Base-by-base conservation (phyloP, 2,329 filamentous ascomycete genomes). In the Trichoderma sp. region DNA sequence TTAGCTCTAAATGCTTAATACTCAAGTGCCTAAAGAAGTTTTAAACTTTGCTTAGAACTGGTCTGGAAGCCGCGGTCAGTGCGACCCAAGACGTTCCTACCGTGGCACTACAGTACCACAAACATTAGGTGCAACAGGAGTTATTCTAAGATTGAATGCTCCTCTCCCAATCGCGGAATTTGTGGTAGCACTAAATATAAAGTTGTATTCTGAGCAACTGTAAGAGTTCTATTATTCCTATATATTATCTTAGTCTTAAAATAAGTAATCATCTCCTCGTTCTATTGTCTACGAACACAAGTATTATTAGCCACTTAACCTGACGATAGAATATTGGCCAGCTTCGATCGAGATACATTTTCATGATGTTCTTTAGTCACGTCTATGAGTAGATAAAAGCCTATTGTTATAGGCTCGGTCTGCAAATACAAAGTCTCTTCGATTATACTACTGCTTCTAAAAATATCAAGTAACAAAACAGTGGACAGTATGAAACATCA, bases 71-170 rank as follows among this genome's bases (percentile, higher is more conserved):
- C n/a, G n/a, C n/a, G n/a, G n/a, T n/a, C n/a, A n/a, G n/a, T n/a
- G n/a, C n/a, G n/a, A n/a, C n/a, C n/a, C n/a, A n/a, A n/a, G n/a
- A n/a, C n/a, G n/a, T n/a, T n/a, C n/a, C n/a, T n/a, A n/a, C n/a
- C n/a, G n/a, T n/a, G n/a, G n/a, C n/a, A n/a, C n/a, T n/a, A n/a
- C n/a, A n/a, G n/a, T n/a, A n/a, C n/a, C n/a, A n/a, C n/a, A n/a
- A n/a, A n/a, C n/a, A n/a, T n/a, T n/a, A n/a, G 71, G 71, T 13
- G 63, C 29, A 10, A 69, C 61, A 0, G 25, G 66, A 29, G 65
- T 71, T n/a, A 27, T 71, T 12, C 69, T 69, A 22, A 54, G 29
- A 32, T 67, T 63, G 35, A 63, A 67, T 29, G 50, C 58, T n/a
- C 34, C 57, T 22, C 68, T 67, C 15, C 66, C 67, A 17, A 29